phyloP scores from a whole-genome alignment of 1,139 yeast genomes.

The Pneumocystis jirovecii region DNA sequence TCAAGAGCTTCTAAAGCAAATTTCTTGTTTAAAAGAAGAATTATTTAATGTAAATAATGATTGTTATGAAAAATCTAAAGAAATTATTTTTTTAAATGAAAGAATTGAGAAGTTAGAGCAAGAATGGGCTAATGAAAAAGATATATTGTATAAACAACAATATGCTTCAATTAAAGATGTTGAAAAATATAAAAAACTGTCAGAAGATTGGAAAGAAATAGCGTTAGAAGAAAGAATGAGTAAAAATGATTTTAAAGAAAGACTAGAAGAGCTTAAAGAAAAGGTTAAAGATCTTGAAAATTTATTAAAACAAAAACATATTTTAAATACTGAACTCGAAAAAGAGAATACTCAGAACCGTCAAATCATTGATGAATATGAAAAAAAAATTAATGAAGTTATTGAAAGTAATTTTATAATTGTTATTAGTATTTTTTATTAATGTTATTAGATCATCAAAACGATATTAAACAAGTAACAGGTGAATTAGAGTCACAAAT shows the following conservation, averaged over 20 bases:
- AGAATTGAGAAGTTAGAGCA: slow-evolving; percentile 34
- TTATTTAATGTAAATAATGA: slow-evolving; percentile 45
- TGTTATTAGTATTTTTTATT: slow-evolving; percentile 10
- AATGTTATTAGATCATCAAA: slow-evolving; percentile 26
- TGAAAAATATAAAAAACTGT: slow-evolving; percentile 28
- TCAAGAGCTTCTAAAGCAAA: slow-evolving; percentile 24
- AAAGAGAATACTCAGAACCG: slow-evolving; percentile 12
- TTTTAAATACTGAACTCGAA: slow-evolving; percentile 8
- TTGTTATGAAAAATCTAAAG: slow-evolving; percentile 45
- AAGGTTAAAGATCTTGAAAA: slow-evolving; percentile 22
- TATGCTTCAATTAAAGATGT: slow-evolving; percentile 18
- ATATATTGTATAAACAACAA: slow-evolving; percentile 19
- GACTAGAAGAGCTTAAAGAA: slow-evolving; percentile 36
- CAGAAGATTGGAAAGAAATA: slow-evolving; percentile 29
- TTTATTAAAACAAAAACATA: slow-evolving; percentile 10
- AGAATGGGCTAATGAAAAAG: slow-evolving; percentile 33
- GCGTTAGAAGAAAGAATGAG: slow-evolving; percentile 23
- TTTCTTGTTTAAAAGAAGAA: slow-evolving; percentile 36
- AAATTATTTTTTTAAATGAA: slow-evolving; percentile 34
- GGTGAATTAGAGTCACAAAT: slow-evolving; percentile 18
- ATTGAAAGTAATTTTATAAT: slow-evolving; percentile 23
- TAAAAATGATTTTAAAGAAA: slow-evolving; percentile 19
- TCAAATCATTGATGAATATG: slow-evolving; percentile 16
- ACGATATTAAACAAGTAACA: slow-evolving; percentile 23
- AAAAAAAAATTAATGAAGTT: slow-evolving; percentile 22